phyloP scores from a whole-genome alignment of 768 basidiomycete genomes.

The Sarcodon sp. region DNA sequence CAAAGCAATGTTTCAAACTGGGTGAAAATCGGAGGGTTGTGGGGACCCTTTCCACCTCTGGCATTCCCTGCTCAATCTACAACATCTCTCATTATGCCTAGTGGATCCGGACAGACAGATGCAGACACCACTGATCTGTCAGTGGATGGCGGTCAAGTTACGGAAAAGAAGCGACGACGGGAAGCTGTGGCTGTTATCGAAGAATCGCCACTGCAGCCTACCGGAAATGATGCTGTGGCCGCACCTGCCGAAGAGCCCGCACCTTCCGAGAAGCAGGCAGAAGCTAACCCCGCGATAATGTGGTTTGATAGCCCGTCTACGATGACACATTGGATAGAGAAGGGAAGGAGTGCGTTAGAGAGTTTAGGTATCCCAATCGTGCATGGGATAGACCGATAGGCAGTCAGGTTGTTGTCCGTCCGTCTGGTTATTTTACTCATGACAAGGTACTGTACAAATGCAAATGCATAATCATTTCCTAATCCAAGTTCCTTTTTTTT shows the following conservation, averaged over 20 bases:
- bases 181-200: not conserved
- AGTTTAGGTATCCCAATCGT: conserved; percentile 32
- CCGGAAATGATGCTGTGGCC: not conserved
- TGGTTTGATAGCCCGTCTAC: conserved; percentile 43
- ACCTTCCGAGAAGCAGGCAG: not conserved
- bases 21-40: conserved; percentile 46
- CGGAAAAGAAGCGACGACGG: not conserved
- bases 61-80: not conserved
- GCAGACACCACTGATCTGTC: not conserved
- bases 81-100: not conserved
- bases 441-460: too few relatives aligned
- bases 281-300: conserved; percentile 6
- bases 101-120: not conserved
- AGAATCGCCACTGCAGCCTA: not conserved
- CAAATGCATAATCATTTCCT: too few relatives aligned
- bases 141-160: not conserved
- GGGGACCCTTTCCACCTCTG: conserved; percentile 9
- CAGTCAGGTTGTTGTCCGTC: not conserved
- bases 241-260: conserved; percentile 3
- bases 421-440: too few relatives aligned
- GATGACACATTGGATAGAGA: conserved; percentile 35
- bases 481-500: too few relatives aligned
- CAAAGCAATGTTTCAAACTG: conserved; percentile 59
- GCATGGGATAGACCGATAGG: conserved; percentile 24
- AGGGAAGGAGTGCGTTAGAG: conserved; percentile 36